phyloP scores from a whole-genome alignment of 176 grass and related monocot species.

The Oropetium thomaeum region DNA sequence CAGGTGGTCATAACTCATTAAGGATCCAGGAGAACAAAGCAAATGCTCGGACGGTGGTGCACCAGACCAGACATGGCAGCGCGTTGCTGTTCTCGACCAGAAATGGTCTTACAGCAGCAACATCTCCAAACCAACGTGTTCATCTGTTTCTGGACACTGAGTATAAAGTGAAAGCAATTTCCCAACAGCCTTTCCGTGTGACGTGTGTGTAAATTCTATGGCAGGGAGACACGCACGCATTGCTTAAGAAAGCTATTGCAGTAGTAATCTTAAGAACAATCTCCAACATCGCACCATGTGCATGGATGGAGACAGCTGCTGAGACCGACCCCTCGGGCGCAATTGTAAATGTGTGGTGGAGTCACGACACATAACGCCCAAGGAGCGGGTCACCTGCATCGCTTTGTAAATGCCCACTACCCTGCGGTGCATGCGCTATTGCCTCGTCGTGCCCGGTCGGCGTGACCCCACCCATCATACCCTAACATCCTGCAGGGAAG shows the following conservation, averaged over 20 bases:
- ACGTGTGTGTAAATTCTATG: slow-evolving; percentile 3
- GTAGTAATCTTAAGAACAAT: slow-evolving; percentile 21
- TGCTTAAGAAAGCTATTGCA: slow-evolving; percentile 20
- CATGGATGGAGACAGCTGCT: slow-evolving; percentile 49
- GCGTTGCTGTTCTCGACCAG: slow-evolving; percentile 13
- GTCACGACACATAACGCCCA: slow-evolving; percentile 42
- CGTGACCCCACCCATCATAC: slow-evolving; percentile 16
- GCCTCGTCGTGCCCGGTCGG: slow-evolving; percentile 31
- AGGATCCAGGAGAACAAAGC: slow-evolving; percentile 17
- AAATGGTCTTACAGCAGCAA: neutral
- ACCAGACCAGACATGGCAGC: neutral
- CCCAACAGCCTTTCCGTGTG: neutral
- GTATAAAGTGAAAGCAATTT: slow-evolving; percentile 27
- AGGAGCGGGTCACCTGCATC: slow-evolving; percentile 46
- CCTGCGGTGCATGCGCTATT: neutral
- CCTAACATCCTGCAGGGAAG: neutral
- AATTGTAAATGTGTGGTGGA: slow-evolving; percentile 16
- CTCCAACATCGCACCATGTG: slow-evolving; percentile 42
- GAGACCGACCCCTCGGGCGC: neutral
- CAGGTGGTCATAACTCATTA: neutral
- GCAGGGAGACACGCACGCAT: slow-evolving; percentile 20
- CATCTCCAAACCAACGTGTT: neutral
- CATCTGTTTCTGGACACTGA: slow-evolving; percentile 19
- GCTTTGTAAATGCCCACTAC: slow-evolving; percentile 27
- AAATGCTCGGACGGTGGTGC: neutral